Evolutionary conservation across 179 eudicot species (phyloP).

Genomic region (Silene noctiflora): DNA sequence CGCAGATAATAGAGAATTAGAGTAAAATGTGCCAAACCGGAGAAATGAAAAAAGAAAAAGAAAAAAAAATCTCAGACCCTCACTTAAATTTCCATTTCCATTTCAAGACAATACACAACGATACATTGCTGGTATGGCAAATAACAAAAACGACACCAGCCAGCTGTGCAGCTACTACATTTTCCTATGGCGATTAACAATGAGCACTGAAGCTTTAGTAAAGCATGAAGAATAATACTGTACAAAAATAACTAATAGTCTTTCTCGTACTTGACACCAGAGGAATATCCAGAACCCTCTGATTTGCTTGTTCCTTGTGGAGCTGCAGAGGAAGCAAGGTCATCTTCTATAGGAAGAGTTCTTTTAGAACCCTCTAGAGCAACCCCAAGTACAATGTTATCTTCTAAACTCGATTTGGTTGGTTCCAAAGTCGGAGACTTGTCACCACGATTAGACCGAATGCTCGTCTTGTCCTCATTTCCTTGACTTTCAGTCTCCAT

Average conservation of each 20-base stretch:
- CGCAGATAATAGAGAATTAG: not conserved
- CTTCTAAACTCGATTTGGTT: constrained; percentile 51
- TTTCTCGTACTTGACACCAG: constrained; percentile 33
- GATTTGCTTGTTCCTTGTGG: constrained; percentile 49
- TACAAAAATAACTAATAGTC: constrained; percentile 21
- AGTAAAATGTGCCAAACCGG: not conserved
- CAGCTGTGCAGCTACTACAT: constrained; percentile 7
- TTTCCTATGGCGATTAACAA: constrained; percentile 6
- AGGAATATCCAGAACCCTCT: constrained; percentile 33
- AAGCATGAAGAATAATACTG: constrained; percentile 2
- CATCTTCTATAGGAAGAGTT: constrained; percentile 90
- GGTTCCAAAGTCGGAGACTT: constrained; percentile 32
- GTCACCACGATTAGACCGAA: constrained; percentile 34
- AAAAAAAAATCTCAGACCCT: not conserved
- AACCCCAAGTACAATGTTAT: constrained; percentile 88
- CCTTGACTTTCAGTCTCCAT: not conserved
- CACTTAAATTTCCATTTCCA: not conserved
- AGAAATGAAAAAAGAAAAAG: not conserved
- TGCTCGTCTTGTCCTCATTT: constrained; percentile 23
- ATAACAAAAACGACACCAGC: constrained; percentile 25
- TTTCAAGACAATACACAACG: constrained; percentile 1
- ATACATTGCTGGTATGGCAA: constrained; percentile 24
- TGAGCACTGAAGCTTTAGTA: not conserved
- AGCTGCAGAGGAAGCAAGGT: constrained; percentile 31
- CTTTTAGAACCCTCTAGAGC: constrained; percentile 94